These are phyloP conservation scores for Melampsora medusae DNA, from an alignment of 1,284 basidiomycete genomes.

Conservation along the genomic window DNA sequence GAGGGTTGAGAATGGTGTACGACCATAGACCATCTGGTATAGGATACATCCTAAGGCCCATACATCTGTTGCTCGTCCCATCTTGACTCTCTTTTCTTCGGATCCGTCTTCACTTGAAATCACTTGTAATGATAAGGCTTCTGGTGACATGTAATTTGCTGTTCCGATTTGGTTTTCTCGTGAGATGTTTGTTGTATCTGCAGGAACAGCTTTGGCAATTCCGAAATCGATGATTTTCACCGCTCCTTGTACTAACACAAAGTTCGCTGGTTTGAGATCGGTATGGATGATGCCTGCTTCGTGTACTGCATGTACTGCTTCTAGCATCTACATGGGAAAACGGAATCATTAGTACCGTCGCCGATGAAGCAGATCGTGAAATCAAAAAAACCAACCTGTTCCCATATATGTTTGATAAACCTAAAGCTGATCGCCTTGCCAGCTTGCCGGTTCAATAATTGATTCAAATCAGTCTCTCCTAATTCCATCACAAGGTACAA, in stretches of 20 bases:
- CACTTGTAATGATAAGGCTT: slow-evolving; percentile 59
- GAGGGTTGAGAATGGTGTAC: slow-evolving; percentile 82
- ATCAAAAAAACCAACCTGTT: slow-evolving; percentile 66
- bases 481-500: slow-evolving; percentile 74
- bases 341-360: not conserved
- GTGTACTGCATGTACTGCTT: slow-evolving; percentile 91
- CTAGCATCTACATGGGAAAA: slow-evolving; percentile 69
- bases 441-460: slow-evolving; percentile 74
- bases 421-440: slow-evolving; percentile 80
- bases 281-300: slow-evolving; percentile 95
- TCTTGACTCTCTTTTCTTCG: slow-evolving; percentile 46
- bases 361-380: not conserved
- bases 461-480: slow-evolving; percentile 82
- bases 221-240: slow-evolving; percentile 95
- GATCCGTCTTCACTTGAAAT: slow-evolving; percentile 13
- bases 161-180: slow-evolving; percentile 81
- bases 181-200: slow-evolving; percentile 94
- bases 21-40: slow-evolving; percentile 92
- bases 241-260: slow-evolving; percentile 86
- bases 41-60: slow-evolving; percentile 97
- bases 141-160: slow-evolving; percentile 93
- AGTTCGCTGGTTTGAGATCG: slow-evolving; percentile 93
- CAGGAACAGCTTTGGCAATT: slow-evolving; percentile 93
- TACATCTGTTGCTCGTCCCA: slow-evolving; percentile 73
- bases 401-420: slow-evolving; percentile 90